Evolutionary conservation across 164 flowering plant genomes (phyloP).

Genomic region (Annona squamosa): DNA sequence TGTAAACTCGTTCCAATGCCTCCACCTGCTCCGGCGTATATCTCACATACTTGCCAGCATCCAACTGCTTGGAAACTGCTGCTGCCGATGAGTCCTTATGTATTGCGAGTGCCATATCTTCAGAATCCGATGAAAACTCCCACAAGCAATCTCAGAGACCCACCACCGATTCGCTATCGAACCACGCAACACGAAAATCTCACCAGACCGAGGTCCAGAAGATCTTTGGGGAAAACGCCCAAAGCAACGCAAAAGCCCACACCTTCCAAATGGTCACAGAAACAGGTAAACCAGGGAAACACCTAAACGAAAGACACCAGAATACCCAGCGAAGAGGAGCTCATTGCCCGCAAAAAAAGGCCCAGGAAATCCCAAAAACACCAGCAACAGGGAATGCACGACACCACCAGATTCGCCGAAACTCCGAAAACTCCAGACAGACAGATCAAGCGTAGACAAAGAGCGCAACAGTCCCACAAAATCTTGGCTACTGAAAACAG

Average conservation of each 20-base stretch:
- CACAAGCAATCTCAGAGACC: background rate
- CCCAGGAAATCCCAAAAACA: background rate
- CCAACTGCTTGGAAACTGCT: slow-evolving; percentile 31
- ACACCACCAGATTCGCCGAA: background rate
- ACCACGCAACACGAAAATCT: background rate
- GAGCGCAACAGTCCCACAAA: background rate
- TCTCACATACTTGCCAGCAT: slow-evolving; percentile 68
- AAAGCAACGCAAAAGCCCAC: background rate
- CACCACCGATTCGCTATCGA: background rate
- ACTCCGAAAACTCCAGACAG: background rate
- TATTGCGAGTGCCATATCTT: slow-evolving; percentile 37
- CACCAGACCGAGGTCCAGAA: background rate
- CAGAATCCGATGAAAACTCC: background rate
- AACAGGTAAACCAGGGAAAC: background rate
- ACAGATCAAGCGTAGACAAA: background rate
- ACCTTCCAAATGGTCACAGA: background rate
- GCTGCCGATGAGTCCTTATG: slow-evolving; percentile 22
- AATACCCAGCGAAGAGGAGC: background rate
- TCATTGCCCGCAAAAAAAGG: background rate
- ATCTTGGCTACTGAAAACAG: background rate
- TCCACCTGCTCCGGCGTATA: slow-evolving; percentile 90
- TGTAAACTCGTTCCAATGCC: slow-evolving; percentile 77
- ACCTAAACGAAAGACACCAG: background rate
- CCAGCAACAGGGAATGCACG: background rate
- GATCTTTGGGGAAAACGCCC: background rate